Conservation (phyloP, 352 stramenopile species). For the Paralagenidium karlingii region DNA sequence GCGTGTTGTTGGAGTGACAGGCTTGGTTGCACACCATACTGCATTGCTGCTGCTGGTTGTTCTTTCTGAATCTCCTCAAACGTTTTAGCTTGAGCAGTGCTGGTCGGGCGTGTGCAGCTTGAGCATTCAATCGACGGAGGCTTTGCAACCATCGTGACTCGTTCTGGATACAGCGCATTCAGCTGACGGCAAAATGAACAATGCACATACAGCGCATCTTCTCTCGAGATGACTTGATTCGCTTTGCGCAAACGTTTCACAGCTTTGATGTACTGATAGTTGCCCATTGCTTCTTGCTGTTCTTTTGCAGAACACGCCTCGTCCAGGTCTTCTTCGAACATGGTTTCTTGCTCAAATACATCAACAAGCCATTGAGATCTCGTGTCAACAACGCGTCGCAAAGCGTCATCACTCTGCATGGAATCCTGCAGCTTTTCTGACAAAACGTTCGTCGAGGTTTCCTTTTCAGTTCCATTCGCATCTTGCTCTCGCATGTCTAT, state of each 20-base stretch:
- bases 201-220: conserved; percentile 29
- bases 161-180: conserved; percentile 54
- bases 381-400: conserved; percentile 12
- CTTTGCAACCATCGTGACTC: conserved; percentile 40
- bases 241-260: conserved; percentile 24
- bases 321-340: conserved; percentile 83
- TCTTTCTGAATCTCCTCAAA: no score
- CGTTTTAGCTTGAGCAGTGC: conserved; percentile 20
- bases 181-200: conserved; percentile 37
- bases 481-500: no score
- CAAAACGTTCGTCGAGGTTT: no score
- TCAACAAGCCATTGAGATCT: conserved; percentile 77
- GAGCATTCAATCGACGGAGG: conserved; percentile 48
- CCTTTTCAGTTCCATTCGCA: no score
- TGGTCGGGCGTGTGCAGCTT: conserved; percentile 36
- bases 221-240: conserved; percentile 21
- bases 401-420: conserved; percentile 13
- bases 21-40: background rate
- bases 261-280: conserved; percentile 57
- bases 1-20: no score
- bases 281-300: conserved; percentile 63
- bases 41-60: conserved; percentile 9
- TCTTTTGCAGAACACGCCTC: conserved; percentile 56
- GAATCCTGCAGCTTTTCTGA: no score
- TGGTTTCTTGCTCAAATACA: conserved; percentile 83